Percentiles rank a stretch among this genome's conserved stretches.
Evolutionary conservation across 2,329 filamentous ascomycete genomes (phyloP).

Genomic region (Colletotrichum sansevieriae): DNA sequence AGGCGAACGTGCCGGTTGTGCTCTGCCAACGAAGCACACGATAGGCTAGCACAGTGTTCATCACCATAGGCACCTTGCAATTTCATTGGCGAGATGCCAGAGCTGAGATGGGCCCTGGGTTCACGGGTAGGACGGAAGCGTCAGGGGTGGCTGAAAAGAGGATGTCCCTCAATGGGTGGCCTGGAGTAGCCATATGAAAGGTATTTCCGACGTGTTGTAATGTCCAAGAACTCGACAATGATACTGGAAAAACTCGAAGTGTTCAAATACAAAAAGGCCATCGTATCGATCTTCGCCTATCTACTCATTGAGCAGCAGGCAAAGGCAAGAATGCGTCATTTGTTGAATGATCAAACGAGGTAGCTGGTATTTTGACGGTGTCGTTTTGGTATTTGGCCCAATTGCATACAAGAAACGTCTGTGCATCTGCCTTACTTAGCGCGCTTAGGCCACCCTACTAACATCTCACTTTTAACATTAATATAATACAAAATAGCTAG

Average conservation of each 20-base stretch:
- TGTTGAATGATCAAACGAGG: background rate
- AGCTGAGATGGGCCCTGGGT: constrained; percentile 36
- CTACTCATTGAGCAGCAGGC: background rate
- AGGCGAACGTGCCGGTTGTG: too few relatives aligned
- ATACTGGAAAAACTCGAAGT: background rate
- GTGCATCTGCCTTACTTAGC: too few relatives aligned
- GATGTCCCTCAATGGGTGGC: background rate
- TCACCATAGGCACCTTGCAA: background rate
- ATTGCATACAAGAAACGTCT: too few relatives aligned
- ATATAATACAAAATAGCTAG: too few relatives aligned
- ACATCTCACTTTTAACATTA: too few relatives aligned
- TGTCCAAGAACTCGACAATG: background rate
- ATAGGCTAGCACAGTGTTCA: constrained; percentile 2
- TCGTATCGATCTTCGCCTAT: constrained; percentile 12
- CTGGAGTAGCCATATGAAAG: too few relatives aligned
- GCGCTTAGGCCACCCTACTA: too few relatives aligned
- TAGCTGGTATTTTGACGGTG: too few relatives aligned
- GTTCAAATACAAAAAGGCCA: background rate
- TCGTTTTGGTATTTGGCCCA: too few relatives aligned
- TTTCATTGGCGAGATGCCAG: constrained; percentile 25
- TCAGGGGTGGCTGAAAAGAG: constrained; percentile 12
- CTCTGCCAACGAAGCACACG: constrained; percentile 3
- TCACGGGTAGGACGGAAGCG: constrained; percentile 7
- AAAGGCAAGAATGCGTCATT: background rate
- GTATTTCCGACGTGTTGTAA: too few relatives aligned